Evolutionary conservation across 257 asterid species (phyloP).

Genomic region (Gardenia jasminoides): DNA sequence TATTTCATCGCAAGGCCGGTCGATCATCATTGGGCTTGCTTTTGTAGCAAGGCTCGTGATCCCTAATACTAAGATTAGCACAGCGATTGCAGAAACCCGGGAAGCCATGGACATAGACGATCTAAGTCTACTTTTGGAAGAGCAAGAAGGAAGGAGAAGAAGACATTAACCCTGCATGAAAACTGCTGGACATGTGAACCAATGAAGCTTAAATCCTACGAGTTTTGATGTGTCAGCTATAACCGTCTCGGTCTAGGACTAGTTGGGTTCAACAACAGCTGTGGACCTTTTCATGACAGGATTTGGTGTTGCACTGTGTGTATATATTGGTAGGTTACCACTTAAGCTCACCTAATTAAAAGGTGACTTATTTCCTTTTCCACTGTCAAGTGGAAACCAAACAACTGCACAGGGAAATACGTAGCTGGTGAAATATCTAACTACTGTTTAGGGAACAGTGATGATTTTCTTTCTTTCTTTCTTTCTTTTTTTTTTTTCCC

Average conservation of each 20-base stretch:
- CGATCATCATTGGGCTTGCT: neutral
- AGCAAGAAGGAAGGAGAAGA: neutral
- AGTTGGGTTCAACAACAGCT: neutral
- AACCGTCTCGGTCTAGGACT: neutral
- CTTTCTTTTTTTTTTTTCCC: too few relatives aligned
- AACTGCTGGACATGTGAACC: too few relatives aligned
- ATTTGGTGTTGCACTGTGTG: neutral
- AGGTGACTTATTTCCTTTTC: neutral
- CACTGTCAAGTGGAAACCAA: neutral
- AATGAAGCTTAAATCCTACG: neutral
- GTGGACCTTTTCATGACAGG: neutral
- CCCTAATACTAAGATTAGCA: neutral
- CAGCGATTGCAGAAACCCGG: neutral
- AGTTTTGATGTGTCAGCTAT: neutral
- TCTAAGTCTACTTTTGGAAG: neutral
- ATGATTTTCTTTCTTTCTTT: too few relatives aligned
- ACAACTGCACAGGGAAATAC: neutral
- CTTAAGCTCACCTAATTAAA: neutral
- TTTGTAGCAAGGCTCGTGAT: neutral
- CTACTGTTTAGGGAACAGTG: too few relatives aligned
- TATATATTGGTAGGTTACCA: neutral
- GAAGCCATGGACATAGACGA: neutral
- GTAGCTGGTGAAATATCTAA: neutral
- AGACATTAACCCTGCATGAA: too few relatives aligned
- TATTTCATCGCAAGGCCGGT: slow-evolving; percentile 52